phyloP scores from a whole-genome alignment of 2,329 filamentous ascomycete species.

The Alternaria sp. region DNA sequence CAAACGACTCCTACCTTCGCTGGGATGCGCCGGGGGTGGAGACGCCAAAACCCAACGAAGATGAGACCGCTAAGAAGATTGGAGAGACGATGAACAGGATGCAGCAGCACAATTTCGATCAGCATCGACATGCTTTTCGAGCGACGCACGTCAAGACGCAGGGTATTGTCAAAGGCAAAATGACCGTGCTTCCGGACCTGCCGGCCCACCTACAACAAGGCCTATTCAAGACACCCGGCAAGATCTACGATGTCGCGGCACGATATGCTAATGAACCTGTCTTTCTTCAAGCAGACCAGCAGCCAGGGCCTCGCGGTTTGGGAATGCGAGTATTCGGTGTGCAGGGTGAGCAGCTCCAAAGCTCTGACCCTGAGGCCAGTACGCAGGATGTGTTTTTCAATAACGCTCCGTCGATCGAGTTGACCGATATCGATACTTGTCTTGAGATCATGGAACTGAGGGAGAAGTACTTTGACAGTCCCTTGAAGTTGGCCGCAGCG shows the following conservation, averaged over 20 bases:
- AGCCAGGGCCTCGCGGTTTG: conserved; percentile 19
- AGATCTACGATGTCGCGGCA: conserved; percentile 44
- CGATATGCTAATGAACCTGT: conserved; percentile 48
- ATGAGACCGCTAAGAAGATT: conserved; percentile 45
- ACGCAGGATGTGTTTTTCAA: conserved; percentile 45
- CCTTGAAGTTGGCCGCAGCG: background rate
- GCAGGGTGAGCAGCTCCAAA: conserved; percentile 33
- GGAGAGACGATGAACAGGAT: conserved; percentile 47
- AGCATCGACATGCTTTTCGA: conserved; percentile 47
- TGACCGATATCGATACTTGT: conserved; percentile 40
- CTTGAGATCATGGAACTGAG: conserved; percentile 42
- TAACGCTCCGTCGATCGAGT: conserved; percentile 41
- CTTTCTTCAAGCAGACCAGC: conserved; percentile 46
- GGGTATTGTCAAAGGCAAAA: conserved; percentile 31
- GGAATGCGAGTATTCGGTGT: conserved; percentile 48
- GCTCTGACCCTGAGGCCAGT: conserved; percentile 11
- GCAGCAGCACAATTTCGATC: conserved; percentile 52
- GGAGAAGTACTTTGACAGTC: conserved; percentile 34
- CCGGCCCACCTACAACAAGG: conserved; percentile 46
- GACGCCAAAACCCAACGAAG: conserved; percentile 37
- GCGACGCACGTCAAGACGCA: conserved; percentile 42
- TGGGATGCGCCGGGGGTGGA: conserved; percentile 47
- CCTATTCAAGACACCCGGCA: conserved; percentile 43
- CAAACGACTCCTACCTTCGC: conserved; percentile 28
- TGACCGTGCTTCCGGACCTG: conserved; percentile 20